Percentiles rank a stretch among this genome's conserved stretches.
phyloP scores from a whole-genome alignment of 306 rosid species.

The Abrus pulchellus region DNA sequence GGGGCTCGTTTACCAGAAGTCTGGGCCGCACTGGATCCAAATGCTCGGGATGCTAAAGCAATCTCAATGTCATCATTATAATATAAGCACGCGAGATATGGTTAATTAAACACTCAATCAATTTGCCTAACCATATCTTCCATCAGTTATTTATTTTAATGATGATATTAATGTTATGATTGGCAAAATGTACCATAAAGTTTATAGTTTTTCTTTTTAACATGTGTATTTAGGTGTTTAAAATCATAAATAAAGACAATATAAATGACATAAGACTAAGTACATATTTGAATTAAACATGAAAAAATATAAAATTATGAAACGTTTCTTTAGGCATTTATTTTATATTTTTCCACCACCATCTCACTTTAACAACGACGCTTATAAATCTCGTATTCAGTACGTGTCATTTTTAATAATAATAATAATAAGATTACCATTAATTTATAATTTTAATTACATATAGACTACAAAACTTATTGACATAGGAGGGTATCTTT shows the following conservation, averaged over 20 bases:
- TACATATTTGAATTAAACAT: not conserved
- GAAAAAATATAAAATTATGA: not conserved
- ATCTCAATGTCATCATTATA: constrained; percentile 34
- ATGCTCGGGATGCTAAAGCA: constrained; percentile 34
- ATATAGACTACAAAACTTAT: no score
- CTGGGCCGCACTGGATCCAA: constrained; percentile 9
- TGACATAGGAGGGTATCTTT: no score
- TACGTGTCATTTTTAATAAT: no score
- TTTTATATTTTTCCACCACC: no score
- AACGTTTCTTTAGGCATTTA: not conserved
- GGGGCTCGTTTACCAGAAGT: not conserved
- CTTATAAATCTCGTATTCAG: no score
- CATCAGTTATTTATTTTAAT: constrained; percentile 32
- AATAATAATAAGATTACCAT: no score
- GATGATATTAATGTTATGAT: not conserved
- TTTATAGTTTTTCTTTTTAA: no score
- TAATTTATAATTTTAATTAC: no score
- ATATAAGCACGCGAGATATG: constrained; percentile 42
- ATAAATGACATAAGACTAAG: no score
- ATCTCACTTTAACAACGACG: no score
- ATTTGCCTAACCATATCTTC: constrained; percentile 13
- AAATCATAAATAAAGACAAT: no score
- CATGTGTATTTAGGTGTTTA: no score
- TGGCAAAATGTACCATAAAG: not conserved
- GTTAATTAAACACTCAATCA: constrained; percentile 21